Base-by-base conservation (phyloP, 1,139 yeast species). In the Hansenula lynferdii region DNA sequence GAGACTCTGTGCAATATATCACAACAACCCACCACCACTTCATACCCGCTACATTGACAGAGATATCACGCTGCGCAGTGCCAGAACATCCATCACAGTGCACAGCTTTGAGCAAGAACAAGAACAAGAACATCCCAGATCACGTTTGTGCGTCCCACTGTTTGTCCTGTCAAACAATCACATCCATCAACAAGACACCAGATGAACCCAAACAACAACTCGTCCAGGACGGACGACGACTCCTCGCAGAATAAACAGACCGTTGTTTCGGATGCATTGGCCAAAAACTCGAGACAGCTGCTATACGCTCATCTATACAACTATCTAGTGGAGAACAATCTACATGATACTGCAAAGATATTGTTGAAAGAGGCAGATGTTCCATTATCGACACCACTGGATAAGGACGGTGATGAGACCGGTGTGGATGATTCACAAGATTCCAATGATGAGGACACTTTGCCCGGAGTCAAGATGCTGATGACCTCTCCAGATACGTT, bases 241-340 rank as follows among this genome's bases (percentile, higher is more conserved):
- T 17, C 15, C 5, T 23, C 26, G 3, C 34, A 31, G 16, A 26
- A 20, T n/a, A 41, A 39, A 16, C 37, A 42, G 15, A 28, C 42
- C 1, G 46, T 61, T 3, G 65, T 62, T 1, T 61, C 67, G 1
- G 69, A 64, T 46, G 61, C 65, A 2, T 51, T 62, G 41, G 70
- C 71, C 1, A 62, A 60, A 44, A 66, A 67, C 49, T 61, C 72
- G 6, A 64, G 65, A 26, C 72, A 71, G 44, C 58, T 72, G 26
- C 57, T 75, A 12, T 55, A 70, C 40, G 75, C 75, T 0, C 75
- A 73, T 46, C 56, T 75, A 20, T 73, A 74, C 55, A 61, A 69
- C 42, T 74, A 75, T 49, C 49, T 75, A 37, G 58, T 64, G 16
- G 66, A 66, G 30, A 71, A 72, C 44, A 72, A 75, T n/a, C 61